Evolutionary conservation across 148 eudicot species (phyloP), one percentile per base, ranked within the genome.

Genomic region (Arbutus unedo): DNA sequence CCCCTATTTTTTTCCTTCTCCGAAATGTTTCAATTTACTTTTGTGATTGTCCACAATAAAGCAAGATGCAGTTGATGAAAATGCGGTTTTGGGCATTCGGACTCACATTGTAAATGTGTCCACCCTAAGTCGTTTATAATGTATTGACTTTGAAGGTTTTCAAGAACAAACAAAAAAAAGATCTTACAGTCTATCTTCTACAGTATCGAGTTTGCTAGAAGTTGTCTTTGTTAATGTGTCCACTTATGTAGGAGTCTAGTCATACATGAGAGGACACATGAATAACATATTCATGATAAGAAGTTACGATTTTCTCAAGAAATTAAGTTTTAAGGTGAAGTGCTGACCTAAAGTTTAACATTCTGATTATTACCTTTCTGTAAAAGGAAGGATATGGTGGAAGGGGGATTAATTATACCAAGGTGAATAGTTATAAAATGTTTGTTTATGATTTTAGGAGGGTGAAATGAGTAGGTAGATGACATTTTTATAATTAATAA

Each of bases 61-160:
- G 78, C 76, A 72, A 72, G 76, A 72, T 74, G 23, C 49, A 74
- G 55, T 47, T 55, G 54, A 74, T 74, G 11, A 31, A 38, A 47
- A 74, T 48, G 55, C 15, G 54, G 55, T n/a, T n/a, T 48, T 9
- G 16, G 53, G 38, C 25, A 44, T 44, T 8, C 23, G 16, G 44
- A 66, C 21, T 25, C 23, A 11, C 44, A 51, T 64, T 23, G 71
- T 64, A 25, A 5, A 9, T 19, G 7, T 66, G 9, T 60, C 23
- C 21, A 60, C 31, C 67, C 31, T 21, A 60, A 60, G 19, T 60
- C 11, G 21, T 60, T 60, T 21, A 60, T n/a, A 66, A 66, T 9
- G 31, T 11, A 11, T 54, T 54, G 56, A 66, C 71, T 66, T 66
- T 25, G 71, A 31, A 66, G 14, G 44, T 13, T 54, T 54, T 10